phyloP scores from a whole-genome alignment of 441 rosid species.

The Brassica balearica region DNA sequence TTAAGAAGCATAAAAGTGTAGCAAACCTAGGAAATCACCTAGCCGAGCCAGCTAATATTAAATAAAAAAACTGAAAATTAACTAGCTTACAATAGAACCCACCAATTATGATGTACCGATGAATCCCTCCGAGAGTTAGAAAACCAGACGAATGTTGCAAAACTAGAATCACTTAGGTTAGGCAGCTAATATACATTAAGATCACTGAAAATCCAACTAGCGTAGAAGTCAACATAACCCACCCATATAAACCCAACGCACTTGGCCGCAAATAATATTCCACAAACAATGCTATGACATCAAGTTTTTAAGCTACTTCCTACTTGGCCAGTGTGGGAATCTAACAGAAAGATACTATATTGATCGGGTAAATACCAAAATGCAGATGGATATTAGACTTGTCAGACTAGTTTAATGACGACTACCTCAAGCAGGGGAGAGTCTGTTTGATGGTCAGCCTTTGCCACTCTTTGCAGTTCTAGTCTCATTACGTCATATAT shows the following conservation, averaged over 20 bases:
- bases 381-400: background rate
- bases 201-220: slow-evolving; percentile 18
- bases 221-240: slow-evolving; percentile 1
- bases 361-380: slow-evolving; percentile 7
- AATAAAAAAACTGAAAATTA: slow-evolving; percentile 17
- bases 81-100: slow-evolving; percentile 6
- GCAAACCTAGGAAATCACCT: background rate
- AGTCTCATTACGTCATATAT: slow-evolving; percentile 77
- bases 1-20: background rate
- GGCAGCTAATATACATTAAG: background rate
- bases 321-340: slow-evolving; percentile 7
- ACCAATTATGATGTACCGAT: slow-evolving; percentile 2
- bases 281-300: slow-evolving; percentile 25
- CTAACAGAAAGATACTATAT: slow-evolving; percentile 15
- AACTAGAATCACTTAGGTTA: slow-evolving; percentile 1
- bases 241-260: slow-evolving; percentile 13
- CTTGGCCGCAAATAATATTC: slow-evolving; percentile 18
- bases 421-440: slow-evolving; percentile 77
- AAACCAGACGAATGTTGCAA: background rate
- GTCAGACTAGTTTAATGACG: slow-evolving; percentile 12
- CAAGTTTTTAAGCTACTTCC: slow-evolving; percentile 17
- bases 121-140: slow-evolving; percentile 3
- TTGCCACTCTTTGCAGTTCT: slow-evolving; percentile 53
- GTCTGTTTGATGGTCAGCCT: slow-evolving; percentile 57
- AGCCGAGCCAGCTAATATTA: slow-evolving; percentile 9